Conservation (phyloP, 768 basidiomycete species). For the Boletus patriciae region DNA sequence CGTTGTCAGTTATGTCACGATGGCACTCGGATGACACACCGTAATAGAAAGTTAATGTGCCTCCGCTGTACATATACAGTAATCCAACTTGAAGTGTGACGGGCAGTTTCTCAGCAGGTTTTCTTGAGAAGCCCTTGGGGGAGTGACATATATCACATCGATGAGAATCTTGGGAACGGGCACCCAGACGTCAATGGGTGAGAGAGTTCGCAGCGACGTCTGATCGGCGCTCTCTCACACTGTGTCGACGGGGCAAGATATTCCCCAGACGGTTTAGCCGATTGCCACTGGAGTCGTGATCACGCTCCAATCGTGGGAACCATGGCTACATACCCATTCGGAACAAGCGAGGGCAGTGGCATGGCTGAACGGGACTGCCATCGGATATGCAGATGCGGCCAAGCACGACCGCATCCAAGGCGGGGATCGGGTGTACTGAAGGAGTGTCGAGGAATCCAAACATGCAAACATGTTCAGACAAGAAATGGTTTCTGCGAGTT, state of each 20-base stretch:
- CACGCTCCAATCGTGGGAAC: not conserved
- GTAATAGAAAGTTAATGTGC: not conserved
- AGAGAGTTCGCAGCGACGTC: not conserved
- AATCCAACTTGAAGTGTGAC: not conserved
- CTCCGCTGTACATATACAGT: not conserved
- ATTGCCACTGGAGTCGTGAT: not conserved
- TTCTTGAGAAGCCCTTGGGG: not conserved
- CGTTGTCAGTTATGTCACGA: not conserved
- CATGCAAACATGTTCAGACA: not conserved
- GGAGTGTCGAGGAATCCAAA: not conserved
- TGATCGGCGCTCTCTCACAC: not conserved
- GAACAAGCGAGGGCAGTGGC: not conserved
- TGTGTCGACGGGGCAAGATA: too few relatives aligned
- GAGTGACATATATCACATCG: not conserved
- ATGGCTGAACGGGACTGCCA: not conserved
- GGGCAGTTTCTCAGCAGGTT: conserved; percentile 1
- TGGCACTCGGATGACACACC: not conserved
- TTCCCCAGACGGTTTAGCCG: not conserved
- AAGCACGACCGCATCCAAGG: not conserved
- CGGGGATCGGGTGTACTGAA: not conserved
- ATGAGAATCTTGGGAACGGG: not conserved
- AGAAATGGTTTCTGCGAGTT: not conserved
- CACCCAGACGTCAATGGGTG: too few relatives aligned
- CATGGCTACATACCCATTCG: not conserved
- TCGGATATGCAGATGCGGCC: not conserved